Evolutionary conservation across 345 rosid species (phyloP).

Genomic region (Isatis tinctoria): DNA sequence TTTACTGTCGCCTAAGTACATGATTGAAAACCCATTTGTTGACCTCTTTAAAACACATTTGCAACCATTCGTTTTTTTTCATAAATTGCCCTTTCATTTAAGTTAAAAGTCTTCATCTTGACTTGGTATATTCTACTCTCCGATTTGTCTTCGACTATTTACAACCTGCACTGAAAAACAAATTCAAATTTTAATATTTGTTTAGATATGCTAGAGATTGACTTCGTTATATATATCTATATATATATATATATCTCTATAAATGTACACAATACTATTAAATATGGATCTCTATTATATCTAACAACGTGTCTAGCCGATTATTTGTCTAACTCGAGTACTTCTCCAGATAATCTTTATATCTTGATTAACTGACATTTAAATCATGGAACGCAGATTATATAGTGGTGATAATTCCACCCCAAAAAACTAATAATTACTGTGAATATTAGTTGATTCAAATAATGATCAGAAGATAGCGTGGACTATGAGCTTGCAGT

Average conservation of each 20-base stretch:
- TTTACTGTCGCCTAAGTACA: conserved; percentile 6
- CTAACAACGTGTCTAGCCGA: conserved; percentile 33
- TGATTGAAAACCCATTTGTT: not conserved
- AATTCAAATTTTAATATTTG: not conserved
- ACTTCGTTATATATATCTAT: conserved; percentile 15
- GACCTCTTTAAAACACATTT: conserved; percentile 5
- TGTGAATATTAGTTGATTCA: conserved; percentile 4
- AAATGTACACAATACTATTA: not conserved
- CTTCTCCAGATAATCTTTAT: not conserved
- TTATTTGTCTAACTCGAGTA: conserved; percentile 23
- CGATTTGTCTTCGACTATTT: not conserved
- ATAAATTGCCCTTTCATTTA: conserved; percentile 19
- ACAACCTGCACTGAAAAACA: conserved; percentile 4
- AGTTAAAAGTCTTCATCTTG: conserved; percentile 23
- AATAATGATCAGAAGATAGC: conserved; percentile 2
- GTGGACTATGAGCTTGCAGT: conserved; percentile 29
- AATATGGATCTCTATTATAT: conserved; percentile 26
- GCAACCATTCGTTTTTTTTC: conserved; percentile 13
- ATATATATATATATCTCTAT: not conserved
- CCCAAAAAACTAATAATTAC: not conserved
- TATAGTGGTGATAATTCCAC: conserved; percentile 6
- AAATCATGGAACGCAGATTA: conserved; percentile 16
- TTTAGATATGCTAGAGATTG: conserved; percentile 6
- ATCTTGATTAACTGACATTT: conserved; percentile 12
- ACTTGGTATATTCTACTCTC: conserved; percentile 19